These are phyloP conservation scores for Naganishia onofrii DNA, from an alignment of 768 basidiomycete genomes.

Conservation along the genomic window DNA sequence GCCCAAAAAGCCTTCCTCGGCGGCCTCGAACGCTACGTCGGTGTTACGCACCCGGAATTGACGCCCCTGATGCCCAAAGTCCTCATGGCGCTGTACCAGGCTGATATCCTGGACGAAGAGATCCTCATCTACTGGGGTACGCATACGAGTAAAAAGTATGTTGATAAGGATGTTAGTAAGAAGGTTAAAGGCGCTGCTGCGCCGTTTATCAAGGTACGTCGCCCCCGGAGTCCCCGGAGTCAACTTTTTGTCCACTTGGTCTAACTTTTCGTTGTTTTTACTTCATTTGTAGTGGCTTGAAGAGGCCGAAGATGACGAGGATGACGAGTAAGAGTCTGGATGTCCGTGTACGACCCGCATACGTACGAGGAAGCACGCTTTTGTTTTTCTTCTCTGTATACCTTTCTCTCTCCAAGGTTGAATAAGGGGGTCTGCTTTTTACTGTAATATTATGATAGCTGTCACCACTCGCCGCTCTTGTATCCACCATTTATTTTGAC, in stretches of 20 bases:
- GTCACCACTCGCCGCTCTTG: slow-evolving; percentile 12
- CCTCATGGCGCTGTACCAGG: slow-evolving; percentile 90
- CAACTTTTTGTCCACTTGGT: not conserved
- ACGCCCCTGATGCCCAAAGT: slow-evolving; percentile 76
- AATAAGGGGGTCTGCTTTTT: not conserved
- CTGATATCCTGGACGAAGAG: slow-evolving; percentile 87
- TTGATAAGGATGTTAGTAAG: slow-evolving; percentile 91
- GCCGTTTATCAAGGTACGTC: slow-evolving; percentile 77
- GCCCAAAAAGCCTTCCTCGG: slow-evolving; percentile 92
- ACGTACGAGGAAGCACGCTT: too few relatives aligned
- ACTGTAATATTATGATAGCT: not conserved
- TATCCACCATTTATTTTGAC: not conserved
- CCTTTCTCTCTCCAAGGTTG: not conserved
- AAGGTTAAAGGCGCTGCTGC: slow-evolving; percentile 87
- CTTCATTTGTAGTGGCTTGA: slow-evolving; percentile 26
- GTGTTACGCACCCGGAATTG: slow-evolving; percentile 69
- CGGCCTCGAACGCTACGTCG: slow-evolving; percentile 83
- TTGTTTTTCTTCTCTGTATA: not conserved
- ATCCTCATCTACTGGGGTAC: slow-evolving; percentile 89
- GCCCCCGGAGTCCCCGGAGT: not conserved
- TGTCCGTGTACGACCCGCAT: too few relatives aligned
- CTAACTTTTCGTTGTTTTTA: not conserved
- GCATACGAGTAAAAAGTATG: slow-evolving; percentile 93
- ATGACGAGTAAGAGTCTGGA: slow-evolving; percentile 21
- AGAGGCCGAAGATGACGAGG: slow-evolving; percentile 31